These are phyloP conservation scores for Xylaria arbuscula DNA, from an alignment of 2,329 filamentous ascomycete species.

Conservation along the genomic window DNA sequence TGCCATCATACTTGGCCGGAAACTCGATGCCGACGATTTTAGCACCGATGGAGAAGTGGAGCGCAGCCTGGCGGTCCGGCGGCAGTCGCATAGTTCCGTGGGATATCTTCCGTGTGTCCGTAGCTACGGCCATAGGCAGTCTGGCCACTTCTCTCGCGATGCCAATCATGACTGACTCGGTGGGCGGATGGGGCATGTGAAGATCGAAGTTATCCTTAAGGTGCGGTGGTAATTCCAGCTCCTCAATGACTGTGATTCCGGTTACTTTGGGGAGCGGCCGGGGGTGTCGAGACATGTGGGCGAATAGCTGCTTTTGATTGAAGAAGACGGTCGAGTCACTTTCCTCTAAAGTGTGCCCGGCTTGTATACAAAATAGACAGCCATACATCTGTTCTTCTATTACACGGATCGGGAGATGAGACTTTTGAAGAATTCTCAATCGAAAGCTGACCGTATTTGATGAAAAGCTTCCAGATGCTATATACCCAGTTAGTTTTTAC, in stretches of 20 bases:
- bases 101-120: constrained; percentile 60
- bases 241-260: constrained; percentile 62
- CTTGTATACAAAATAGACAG: constrained; percentile 65
- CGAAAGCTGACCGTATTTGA: constrained; percentile 62
- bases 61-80: constrained; percentile 57
- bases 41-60: constrained; percentile 62
- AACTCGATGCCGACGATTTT: constrained; percentile 63
- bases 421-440: constrained; percentile 66
- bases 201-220: constrained; percentile 65
- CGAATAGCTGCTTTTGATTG: constrained; percentile 62
- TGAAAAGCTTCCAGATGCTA: constrained; percentile 61
- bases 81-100: constrained; percentile 59
- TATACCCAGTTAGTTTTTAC: constrained; percentile 31
- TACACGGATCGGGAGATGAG: constrained; percentile 61
- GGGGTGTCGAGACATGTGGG: constrained; percentile 64
- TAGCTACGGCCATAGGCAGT: constrained; percentile 59
- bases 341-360: constrained; percentile 62
- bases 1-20: constrained; percentile 62
- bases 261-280: constrained; percentile 63
- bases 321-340: constrained; percentile 69
- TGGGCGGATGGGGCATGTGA: constrained; percentile 57
- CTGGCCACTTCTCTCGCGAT: constrained; percentile 54
- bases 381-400: constrained; percentile 65
- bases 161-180: constrained; percentile 56
- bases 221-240: constrained; percentile 53